Conservation (phyloP, 2,329 filamentous ascomycete species). For the Grosmannia serpens region DNA sequence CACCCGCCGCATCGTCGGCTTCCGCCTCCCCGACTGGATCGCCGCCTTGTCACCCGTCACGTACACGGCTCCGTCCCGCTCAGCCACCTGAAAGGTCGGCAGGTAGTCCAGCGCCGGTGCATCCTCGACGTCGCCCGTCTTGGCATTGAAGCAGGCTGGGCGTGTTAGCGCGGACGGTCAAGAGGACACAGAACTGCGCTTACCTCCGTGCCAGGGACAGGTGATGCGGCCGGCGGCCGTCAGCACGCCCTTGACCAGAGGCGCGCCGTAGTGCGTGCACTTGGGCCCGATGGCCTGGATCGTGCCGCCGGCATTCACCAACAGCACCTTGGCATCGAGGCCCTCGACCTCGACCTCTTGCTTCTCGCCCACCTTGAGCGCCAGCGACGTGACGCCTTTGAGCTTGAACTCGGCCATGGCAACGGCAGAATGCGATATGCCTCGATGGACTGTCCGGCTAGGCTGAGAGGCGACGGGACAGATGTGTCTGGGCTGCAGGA, state of each 20-base stretch:
- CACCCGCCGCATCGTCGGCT: slow-evolving; percentile 62
- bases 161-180: slow-evolving; percentile 3
- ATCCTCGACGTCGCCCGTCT: slow-evolving; percentile 87
- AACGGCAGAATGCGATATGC: slow-evolving; percentile 12
- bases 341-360: slow-evolving; percentile 85
- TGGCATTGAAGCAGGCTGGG: slow-evolving; percentile 65
- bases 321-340: slow-evolving; percentile 75
- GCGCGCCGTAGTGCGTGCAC: slow-evolving; percentile 84
- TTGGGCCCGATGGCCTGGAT: slow-evolving; percentile 72
- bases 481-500: background rate
- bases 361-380: slow-evolving; percentile 71
- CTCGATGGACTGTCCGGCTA: background rate
- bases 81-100: slow-evolving; percentile 65
- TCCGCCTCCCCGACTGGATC: slow-evolving; percentile 66
- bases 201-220: slow-evolving; percentile 94
- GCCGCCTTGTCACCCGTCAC: slow-evolving; percentile 67
- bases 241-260: slow-evolving; percentile 74
- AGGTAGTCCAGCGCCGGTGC: slow-evolving; percentile 84
- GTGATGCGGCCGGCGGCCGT: slow-evolving; percentile 73
- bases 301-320: slow-evolving; percentile 66
- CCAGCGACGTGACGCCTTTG: slow-evolving; percentile 64
- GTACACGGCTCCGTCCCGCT: slow-evolving; percentile 76
- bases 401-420: slow-evolving; percentile 53
- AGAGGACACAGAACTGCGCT: background rate
- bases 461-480: too few species aligned